These are phyloP conservation scores for Aurantiochytrium sp. DNA, from an alignment of 108 stramenopile species.

Conservation along the genomic window DNA sequence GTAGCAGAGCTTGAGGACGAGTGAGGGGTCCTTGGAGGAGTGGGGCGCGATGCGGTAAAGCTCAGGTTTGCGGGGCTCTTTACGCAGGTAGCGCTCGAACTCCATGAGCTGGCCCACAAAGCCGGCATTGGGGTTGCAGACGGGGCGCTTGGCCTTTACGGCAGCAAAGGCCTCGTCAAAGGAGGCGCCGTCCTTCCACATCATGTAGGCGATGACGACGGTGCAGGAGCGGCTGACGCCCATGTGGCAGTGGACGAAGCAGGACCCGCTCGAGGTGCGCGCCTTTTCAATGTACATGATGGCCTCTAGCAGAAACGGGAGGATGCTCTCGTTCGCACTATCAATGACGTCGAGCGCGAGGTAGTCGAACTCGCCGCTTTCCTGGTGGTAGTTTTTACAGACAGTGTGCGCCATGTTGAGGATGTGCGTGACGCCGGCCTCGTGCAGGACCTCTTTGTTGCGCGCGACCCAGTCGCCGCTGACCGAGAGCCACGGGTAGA, in stretches of 20 bases:
- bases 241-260: slow-evolving; percentile 29
- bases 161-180: not conserved
- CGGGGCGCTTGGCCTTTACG: slow-evolving; percentile 4
- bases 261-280: not conserved
- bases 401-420: slow-evolving; percentile 30
- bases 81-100: not conserved
- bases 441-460: slow-evolving; percentile 16
- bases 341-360: slow-evolving; percentile 19
- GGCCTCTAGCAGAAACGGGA: not conserved
- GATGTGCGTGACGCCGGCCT: slow-evolving; percentile 4
- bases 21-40: not conserved
- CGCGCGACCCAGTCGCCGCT: slow-evolving; percentile 15
- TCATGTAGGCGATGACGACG: slow-evolving; percentile 26
- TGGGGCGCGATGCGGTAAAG: slow-evolving; percentile 16
- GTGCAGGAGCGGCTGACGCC: slow-evolving; percentile 13
- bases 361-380: not conserved
- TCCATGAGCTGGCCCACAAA: slow-evolving; percentile 16
- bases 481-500: not conserved
- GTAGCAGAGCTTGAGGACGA: slow-evolving; percentile 23
- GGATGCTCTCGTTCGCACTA: slow-evolving; percentile 5
- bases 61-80: not conserved
- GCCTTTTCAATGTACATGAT: slow-evolving; percentile 27
- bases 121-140: slow-evolving; percentile 25
- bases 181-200: not conserved
- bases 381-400: slow-evolving; percentile 31